Evolutionary conservation across 2,329 filamentous ascomycete genomes (phyloP), one percentile per base, ranked within the genome.

Genomic region (Fusarium clavum): DNA sequence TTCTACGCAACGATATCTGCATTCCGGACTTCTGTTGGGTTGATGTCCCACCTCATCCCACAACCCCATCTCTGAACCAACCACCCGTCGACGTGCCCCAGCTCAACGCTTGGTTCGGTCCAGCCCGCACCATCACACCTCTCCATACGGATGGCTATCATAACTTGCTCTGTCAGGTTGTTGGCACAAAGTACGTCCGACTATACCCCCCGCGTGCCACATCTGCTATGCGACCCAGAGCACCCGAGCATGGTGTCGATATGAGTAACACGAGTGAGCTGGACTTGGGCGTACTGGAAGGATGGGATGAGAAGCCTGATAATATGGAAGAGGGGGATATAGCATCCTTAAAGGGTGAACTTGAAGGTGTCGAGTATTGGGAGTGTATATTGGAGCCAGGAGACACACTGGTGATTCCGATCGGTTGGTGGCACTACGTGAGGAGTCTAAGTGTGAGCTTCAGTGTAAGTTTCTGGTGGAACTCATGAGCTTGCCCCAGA

Each of bases 401-500:
- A 0, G 94, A 99, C 56, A 92, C 90, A 69, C 78, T 99, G 56
- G 96, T 97, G 77, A 93, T 99, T 56, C 96, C 96, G 0, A 86
- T 93, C 8, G 96, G 95, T 1, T 99, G 96, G 95, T 99, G 96
- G 96, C 96, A 99, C 83, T 98, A 98, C 79, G 93, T 98, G 6
- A 86, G 92, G 64, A 94, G 94, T 52, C 78, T 98, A 75, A 94
- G 89, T 60, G 88, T 93, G 22, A 97, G 95, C 77, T 94, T 97
- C 76, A 98, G 94, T 72, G 94, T 98, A 14, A 98, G 94, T 77
- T 98, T 98, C 77, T 99, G 96, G 96, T 99, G 93, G 92, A 92
- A 92, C 70, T 87, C 64, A 32, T 57, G 29, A 22, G 14, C 40
- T 46, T 20, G 45, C 38, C 20, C 38, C 16, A 13, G n/a, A 9